These are phyloP conservation scores for Debaryomyces singareniensis DNA, from an alignment of 1,139 yeast species.

Conservation along the genomic window DNA sequence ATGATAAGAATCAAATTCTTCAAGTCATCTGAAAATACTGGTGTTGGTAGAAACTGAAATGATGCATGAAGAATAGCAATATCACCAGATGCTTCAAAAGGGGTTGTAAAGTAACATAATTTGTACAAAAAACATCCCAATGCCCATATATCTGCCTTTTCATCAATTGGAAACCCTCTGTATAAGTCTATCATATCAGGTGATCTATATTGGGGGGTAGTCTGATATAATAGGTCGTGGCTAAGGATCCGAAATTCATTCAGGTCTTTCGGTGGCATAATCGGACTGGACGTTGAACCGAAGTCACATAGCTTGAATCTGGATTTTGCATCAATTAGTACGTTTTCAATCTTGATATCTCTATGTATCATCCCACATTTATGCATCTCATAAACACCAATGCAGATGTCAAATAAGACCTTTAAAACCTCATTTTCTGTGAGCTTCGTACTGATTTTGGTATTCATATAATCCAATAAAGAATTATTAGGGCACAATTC, in stretches of 20 bases:
- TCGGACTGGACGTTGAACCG: slow-evolving; percentile 61
- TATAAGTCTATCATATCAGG: slow-evolving; percentile 80
- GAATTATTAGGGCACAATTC: slow-evolving; percentile 72
- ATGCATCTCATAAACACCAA: slow-evolving; percentile 74
- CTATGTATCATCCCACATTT: slow-evolving; percentile 56
- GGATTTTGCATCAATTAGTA: slow-evolving; percentile 50
- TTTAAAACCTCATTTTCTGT: slow-evolving; percentile 56
- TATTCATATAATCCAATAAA: slow-evolving; percentile 68
- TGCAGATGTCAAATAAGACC: slow-evolving; percentile 60
- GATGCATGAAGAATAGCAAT: slow-evolving; percentile 64
- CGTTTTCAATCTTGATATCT: slow-evolving; percentile 77
- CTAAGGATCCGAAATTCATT: slow-evolving; percentile 56
- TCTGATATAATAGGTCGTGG: slow-evolving; percentile 65
- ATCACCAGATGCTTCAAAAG: slow-evolving; percentile 72
- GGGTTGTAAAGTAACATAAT: slow-evolving; percentile 73
- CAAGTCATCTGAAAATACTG: slow-evolving; percentile 54
- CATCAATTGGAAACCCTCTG: slow-evolving; percentile 62
- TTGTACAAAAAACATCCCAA: slow-evolving; percentile 73
- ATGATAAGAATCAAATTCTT: slow-evolving; percentile 72
- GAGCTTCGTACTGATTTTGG: slow-evolving; percentile 57
- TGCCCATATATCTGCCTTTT: slow-evolving; percentile 81
- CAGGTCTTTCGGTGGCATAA: slow-evolving; percentile 59
- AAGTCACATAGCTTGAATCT: slow-evolving; percentile 70
- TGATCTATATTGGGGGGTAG: slow-evolving; percentile 77
- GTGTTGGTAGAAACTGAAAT: slow-evolving; percentile 52